phyloP scores from a whole-genome alignment of 2,329 filamentous ascomycete genomes.

The Aspergillus melleus region DNA sequence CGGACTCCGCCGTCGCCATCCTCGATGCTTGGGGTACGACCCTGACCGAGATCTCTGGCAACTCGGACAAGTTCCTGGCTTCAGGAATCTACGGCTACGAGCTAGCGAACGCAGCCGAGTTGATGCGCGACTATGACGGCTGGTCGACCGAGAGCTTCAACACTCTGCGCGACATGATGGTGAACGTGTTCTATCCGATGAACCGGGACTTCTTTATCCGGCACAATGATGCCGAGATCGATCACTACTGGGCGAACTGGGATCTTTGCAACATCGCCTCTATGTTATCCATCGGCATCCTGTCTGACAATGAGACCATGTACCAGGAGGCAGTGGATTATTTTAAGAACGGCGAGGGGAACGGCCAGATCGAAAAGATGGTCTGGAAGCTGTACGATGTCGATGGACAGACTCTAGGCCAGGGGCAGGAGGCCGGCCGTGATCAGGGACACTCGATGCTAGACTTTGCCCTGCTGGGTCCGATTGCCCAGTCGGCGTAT shows the following conservation, averaged over 20 bases:
- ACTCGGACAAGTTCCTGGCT: conserved; percentile 40
- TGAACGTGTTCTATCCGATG: conserved; percentile 40
- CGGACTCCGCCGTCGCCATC: conserved; percentile 38
- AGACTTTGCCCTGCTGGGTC: conserved; percentile 41
- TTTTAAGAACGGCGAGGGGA: conserved; percentile 42
- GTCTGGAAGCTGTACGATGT: conserved; percentile 12
- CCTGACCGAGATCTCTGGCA: conserved; percentile 35
- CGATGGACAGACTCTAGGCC: conserved; percentile 32
- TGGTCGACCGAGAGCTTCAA: conserved; percentile 31
- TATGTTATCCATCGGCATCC: conserved; percentile 44
- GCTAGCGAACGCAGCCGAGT: conserved; percentile 49
- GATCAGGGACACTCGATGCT: conserved; percentile 50
- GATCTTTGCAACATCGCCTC: conserved; percentile 48
- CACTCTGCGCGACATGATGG: conserved; percentile 33
- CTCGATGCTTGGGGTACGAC: conserved; percentile 42
- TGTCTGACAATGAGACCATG: conserved; percentile 45
- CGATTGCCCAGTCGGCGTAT: conserved; percentile 44
- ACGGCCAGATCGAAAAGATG: conserved; percentile 25
- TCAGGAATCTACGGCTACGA: conserved; percentile 50
- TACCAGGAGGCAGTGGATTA: conserved; percentile 42
- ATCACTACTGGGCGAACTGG: conserved; percentile 49
- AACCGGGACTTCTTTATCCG: conserved; percentile 40
- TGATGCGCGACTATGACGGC: conserved; percentile 38
- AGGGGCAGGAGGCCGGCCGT: conserved; percentile 45
- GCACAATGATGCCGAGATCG: conserved; percentile 35